Evolutionary conservation across 73 alveolate species (phyloP).

Genomic region (Durusdinium trenchii): DNA sequence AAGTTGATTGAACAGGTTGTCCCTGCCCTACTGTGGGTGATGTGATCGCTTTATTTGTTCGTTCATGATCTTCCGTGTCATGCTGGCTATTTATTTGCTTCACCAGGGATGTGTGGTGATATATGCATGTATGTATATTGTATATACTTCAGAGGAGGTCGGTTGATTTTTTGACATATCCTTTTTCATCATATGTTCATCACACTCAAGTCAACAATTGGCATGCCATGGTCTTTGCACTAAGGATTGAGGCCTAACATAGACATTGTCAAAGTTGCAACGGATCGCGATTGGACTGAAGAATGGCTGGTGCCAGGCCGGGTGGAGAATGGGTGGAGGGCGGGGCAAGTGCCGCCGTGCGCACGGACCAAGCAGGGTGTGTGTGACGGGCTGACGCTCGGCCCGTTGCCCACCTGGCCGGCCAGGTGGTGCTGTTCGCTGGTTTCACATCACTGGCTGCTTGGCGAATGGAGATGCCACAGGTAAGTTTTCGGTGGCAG

Average conservation of each 20-base stretch:
- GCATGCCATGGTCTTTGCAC: no score
- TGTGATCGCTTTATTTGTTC: neutral
- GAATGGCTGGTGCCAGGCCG: constrained; percentile 33
- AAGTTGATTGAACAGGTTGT: no score
- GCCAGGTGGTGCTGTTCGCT: constrained; percentile 28
- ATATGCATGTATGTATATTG: neutral
- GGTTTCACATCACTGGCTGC: constrained; percentile 25
- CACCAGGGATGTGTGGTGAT: neutral
- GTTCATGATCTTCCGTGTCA: neutral
- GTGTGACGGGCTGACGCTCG: no score
- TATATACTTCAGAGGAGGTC: no score
- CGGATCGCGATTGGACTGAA: neutral
- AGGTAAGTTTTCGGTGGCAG: no score
- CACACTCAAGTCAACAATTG: no score
- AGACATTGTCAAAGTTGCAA: neutral
- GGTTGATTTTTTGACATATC: no score
- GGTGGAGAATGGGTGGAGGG: neutral
- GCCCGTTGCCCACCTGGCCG: neutral
- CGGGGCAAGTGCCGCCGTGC: neutral
- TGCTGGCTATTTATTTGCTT: neutral
- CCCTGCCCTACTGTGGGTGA: no score
- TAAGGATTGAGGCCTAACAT: no score
- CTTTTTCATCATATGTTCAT: no score
- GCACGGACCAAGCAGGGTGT: no score
- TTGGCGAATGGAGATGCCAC: no score